phyloP scores from a whole-genome alignment of 257 asterid genomes.

The Solanum sejunctum region DNA sequence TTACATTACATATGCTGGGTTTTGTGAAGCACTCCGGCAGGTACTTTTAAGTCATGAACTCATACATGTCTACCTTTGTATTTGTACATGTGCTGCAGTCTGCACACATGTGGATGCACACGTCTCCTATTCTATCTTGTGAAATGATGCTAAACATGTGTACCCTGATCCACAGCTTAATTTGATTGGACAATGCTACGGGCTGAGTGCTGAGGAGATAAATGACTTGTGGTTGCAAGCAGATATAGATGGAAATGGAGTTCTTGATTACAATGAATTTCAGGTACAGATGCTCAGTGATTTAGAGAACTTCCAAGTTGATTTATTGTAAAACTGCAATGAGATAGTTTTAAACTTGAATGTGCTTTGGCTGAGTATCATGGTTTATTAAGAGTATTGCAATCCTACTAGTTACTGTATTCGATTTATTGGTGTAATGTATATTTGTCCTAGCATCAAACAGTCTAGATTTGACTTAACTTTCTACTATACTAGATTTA shows the following conservation, averaged over 20 bases:
- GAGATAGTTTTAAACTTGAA: not conserved
- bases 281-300: slow-evolving; percentile 35
- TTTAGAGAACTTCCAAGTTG: not conserved
- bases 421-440: not conserved
- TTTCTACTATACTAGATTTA: not conserved
- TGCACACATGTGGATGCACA: not conserved
- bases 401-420: not conserved
- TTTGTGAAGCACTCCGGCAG: slow-evolving; percentile 84
- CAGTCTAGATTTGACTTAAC: not conserved
- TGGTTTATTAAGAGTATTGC: not conserved
- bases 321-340: not conserved
- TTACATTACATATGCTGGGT: slow-evolving; percentile 63
- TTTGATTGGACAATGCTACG: slow-evolving; percentile 76
- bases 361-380: not conserved
- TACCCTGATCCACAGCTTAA: slow-evolving; percentile 48
- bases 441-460: not conserved
- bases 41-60: slow-evolving; percentile 16
- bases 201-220: slow-evolving; percentile 71
- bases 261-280: slow-evolving; percentile 66
- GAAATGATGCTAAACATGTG: not conserved
- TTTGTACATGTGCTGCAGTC: not conserved
- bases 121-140: not conserved
- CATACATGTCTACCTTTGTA: not conserved
- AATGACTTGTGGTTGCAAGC: slow-evolving; percentile 82
- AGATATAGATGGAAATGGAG: slow-evolving; percentile 75